phyloP scores from a whole-genome alignment of 2,329 filamentous ascomycete species.

The Lachnellula subtilissima region DNA sequence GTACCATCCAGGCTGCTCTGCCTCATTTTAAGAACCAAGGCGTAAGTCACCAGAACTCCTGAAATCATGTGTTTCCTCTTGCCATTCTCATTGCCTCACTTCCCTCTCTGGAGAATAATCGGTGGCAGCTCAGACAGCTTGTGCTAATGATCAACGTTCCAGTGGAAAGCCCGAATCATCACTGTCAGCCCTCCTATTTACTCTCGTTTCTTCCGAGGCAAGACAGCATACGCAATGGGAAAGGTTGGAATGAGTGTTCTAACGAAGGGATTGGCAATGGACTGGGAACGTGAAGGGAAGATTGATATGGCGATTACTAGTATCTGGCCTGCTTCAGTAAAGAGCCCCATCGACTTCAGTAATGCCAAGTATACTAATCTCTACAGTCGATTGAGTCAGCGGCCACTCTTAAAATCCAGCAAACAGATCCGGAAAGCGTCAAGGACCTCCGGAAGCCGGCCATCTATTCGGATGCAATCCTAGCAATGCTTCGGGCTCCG shows the following conservation, averaged over 20 bases:
- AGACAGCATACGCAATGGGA: slow-evolving; percentile 75
- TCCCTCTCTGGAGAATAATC: neutral
- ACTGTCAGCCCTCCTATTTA: slow-evolving; percentile 84
- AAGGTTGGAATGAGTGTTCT: slow-evolving; percentile 81
- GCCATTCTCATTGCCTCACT: too few relatives aligned
- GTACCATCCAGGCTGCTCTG: slow-evolving; percentile 60
- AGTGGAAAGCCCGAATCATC: slow-evolving; percentile 59
- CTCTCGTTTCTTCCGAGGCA: slow-evolving; percentile 77
- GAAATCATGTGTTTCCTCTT: too few relatives aligned
- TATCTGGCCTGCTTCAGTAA: slow-evolving; percentile 74
- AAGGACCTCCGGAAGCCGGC: slow-evolving; percentile 62
- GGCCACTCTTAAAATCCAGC: slow-evolving; percentile 56
- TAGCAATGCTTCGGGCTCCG: slow-evolving; percentile 63
- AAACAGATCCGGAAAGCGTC: slow-evolving; percentile 40
- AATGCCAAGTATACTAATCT: neutral
- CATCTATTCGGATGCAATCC: slow-evolving; percentile 75
- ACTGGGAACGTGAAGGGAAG: slow-evolving; percentile 59
- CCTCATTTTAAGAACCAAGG: slow-evolving; percentile 55
- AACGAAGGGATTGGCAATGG: slow-evolving; percentile 78
- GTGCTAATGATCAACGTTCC: neutral
- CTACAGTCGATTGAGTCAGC: slow-evolving; percentile 64
- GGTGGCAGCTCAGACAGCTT: neutral
- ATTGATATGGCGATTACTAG: slow-evolving; percentile 70
- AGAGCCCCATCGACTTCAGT: slow-evolving; percentile 26
- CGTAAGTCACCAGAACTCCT: neutral